A percentile compares a stretch with the other conserved stretches of the same genome.
phyloP scores from a whole-genome alignment of 148 eudicot genomes.

The Limonium bicolor region DNA sequence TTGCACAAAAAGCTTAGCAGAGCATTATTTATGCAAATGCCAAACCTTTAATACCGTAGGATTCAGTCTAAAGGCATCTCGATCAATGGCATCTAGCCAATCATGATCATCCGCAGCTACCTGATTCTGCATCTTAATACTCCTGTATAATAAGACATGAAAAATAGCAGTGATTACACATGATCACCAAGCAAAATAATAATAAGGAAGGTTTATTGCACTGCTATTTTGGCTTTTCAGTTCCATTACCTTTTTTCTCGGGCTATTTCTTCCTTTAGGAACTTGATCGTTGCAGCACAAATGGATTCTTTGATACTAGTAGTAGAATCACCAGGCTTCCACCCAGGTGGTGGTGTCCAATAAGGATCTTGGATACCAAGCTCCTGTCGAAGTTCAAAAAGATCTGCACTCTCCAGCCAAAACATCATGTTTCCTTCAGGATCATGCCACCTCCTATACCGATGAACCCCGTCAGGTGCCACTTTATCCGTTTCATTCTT shows the following conservation, averaged over 20 bases:
- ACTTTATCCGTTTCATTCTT: constrained; percentile 41
- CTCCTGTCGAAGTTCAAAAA: constrained; percentile 26
- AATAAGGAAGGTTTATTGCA: too few relatives aligned
- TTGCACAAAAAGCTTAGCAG: too few relatives aligned
- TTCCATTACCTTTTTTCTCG: constrained; percentile 23
- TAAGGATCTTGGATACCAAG: constrained; percentile 47
- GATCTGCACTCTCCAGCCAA: constrained; percentile 56
- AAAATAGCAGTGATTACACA: too few relatives aligned
- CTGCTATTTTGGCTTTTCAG: too few relatives aligned
- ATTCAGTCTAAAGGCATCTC: too few relatives aligned
- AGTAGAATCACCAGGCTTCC: constrained; percentile 38
- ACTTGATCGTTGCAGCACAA: not conserved
- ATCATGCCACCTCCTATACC: constrained; percentile 43
- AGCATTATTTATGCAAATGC: too few relatives aligned
- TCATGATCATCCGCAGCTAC: too few relatives aligned
- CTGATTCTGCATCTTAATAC: too few relatives aligned
- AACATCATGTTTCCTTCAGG: constrained; percentile 51
- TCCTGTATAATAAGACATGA: too few relatives aligned
- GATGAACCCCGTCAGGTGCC: constrained; percentile 42
- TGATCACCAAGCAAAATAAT: too few relatives aligned
- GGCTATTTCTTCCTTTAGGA: constrained; percentile 7
- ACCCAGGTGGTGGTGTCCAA: constrained; percentile 59
- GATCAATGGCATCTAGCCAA: too few relatives aligned
- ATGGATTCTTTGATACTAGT: not conserved
- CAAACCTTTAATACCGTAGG: too few relatives aligned